These are phyloP conservation scores for Geotrichum klebahnii DNA, from an alignment of 1,139 yeast genomes.

Conservation along the genomic window DNA sequence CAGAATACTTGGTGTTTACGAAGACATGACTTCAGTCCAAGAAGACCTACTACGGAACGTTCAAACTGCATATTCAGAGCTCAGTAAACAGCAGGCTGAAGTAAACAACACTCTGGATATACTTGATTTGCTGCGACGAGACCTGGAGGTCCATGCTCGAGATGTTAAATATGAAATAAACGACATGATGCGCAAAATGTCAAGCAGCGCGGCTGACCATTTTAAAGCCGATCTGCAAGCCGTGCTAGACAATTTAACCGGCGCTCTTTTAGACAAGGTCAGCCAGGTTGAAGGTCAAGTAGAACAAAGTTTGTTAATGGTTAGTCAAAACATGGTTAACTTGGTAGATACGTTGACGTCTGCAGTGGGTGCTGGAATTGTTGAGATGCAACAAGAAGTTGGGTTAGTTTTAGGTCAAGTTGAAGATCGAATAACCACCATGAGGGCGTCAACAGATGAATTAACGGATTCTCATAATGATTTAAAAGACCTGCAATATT, in stretches of 20 bases:
- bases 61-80: neutral
- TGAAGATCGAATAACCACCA: neutral
- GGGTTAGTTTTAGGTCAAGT: neutral
- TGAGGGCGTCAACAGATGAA: neutral
- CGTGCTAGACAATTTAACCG: neutral
- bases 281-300: neutral
- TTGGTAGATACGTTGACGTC: neutral
- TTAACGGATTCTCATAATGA: neutral
- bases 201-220: neutral
- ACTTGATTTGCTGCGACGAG: neutral
- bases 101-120: neutral
- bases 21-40: slow-evolving; percentile 8
- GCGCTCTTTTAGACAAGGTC: neutral
- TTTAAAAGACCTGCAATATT: neutral
- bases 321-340: neutral
- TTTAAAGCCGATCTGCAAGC: neutral
- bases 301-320: neutral
- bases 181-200: neutral
- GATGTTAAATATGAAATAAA: neutral
- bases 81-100: neutral
- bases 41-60: slow-evolving; percentile 1
- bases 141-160: neutral
- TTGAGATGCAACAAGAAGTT: neutral
- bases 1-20: slow-evolving; percentile 3
- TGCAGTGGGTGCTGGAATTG: neutral